Conservation (phyloP, 768 basidiomycete species). For the Boletus subparvulus region DNA sequence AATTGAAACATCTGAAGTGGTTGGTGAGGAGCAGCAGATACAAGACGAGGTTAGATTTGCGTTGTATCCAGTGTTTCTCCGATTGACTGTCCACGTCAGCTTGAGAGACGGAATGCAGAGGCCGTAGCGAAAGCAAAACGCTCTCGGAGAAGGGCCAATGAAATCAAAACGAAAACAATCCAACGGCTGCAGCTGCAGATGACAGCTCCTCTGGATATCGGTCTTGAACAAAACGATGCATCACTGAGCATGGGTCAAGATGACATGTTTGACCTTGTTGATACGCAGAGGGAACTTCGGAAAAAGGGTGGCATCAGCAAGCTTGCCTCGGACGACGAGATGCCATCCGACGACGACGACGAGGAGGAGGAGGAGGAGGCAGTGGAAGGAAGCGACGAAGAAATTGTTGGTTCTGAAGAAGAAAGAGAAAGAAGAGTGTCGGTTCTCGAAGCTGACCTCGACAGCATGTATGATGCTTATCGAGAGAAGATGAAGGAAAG, state of each 20-base stretch:
- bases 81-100: slow-evolving; percentile 42
- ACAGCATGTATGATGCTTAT: slow-evolving; percentile 87
- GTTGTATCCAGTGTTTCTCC: background rate
- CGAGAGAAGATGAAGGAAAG: slow-evolving; percentile 74
- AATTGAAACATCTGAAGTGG: slow-evolving; percentile 60
- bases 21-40: slow-evolving; percentile 89
- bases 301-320: slow-evolving; percentile 42
- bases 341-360: slow-evolving; percentile 45
- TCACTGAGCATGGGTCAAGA: slow-evolving; percentile 73
- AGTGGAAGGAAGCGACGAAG: slow-evolving; percentile 36
- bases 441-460: slow-evolving; percentile 80
- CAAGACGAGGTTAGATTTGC: slow-evolving; percentile 68
- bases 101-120: slow-evolving; percentile 81
- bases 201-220: slow-evolving; percentile 97
- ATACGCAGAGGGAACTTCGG: slow-evolving; percentile 49
- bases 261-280: slow-evolving; percentile 84
- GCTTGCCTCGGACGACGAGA: slow-evolving; percentile 44
- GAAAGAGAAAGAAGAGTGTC: slow-evolving; percentile 62
- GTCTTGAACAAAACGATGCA: slow-evolving; percentile 78
- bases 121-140: slow-evolving; percentile 71
- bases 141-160: slow-evolving; percentile 82
- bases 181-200: slow-evolving; percentile 96
- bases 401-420: slow-evolving; percentile 61
- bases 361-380: slow-evolving; percentile 39
- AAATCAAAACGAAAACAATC: slow-evolving; percentile 82